Base-by-base conservation (phyloP, 306 rosid genomes). In the Rosa chinensis region DNA sequence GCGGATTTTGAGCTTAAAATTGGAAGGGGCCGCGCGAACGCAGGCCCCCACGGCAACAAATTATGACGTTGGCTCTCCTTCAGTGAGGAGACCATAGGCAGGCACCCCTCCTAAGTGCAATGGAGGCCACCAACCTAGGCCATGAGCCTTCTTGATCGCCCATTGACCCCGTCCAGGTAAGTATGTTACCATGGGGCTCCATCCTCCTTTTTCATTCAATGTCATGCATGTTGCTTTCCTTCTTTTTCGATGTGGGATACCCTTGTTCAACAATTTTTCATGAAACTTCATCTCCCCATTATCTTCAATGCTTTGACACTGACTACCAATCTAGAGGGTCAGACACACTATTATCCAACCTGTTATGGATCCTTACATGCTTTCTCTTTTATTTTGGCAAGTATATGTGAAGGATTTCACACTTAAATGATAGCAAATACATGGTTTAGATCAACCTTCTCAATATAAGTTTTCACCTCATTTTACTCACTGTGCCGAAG, bases 111-210 rank as follows among this genome's bases (percentile, higher is more conserved):
- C 90, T 0, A 0, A 10, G 93, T 89, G 91, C 93, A 89, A 85
- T 89, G 87, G 84, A 89, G 52, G 89, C 77, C 79, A 70, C 86
- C 32, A 39, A 3, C 58, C 84, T 82, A 85, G 85, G 87, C 84
- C 88, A 89, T 85, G 70, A 73, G 66, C 79, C 86, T 84, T 64
- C 0, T 0, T 73, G 91, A 89, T 85, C 87, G 17, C 78, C 79
- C 82, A 87, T 85, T 7, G 87, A 86, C 87, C 85, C 91, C 88
- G 85, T 84, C 91, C 89, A 87, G 87, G 88, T 86, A 86, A 85
- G 86, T 87, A 82, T 35, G 67, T 86, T 48, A 0, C 0, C 0
- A 0, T 0, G 72, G 0, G 0, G 12, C 35, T 20, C 8, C 71
- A 47, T 23, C 18, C 25, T 58, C 9, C 6, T 0, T 8, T 37